Evolutionary conservation across 129 eudicot genomes (phyloP).

Genomic region (Erigeron canadensis): DNA sequence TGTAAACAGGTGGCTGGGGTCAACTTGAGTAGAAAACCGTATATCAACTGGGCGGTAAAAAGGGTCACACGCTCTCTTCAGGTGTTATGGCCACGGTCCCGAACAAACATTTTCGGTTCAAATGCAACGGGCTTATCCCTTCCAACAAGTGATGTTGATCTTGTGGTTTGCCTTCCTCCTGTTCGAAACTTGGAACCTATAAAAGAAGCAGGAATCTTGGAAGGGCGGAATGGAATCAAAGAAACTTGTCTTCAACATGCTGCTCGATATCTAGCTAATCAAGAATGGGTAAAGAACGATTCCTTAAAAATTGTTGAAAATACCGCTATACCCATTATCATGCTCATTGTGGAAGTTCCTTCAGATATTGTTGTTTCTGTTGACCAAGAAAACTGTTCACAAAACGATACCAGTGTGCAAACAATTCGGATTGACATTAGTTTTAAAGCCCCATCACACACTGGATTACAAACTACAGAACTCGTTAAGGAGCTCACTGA

Average conservation of each 20-base stretch:
- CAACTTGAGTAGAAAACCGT: constrained; percentile 72
- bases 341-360: constrained; percentile 93
- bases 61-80: constrained; percentile 94
- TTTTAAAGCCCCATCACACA: constrained; percentile 86
- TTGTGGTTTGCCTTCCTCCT: constrained; percentile 95
- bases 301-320: constrained; percentile 93
- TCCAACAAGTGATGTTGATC: constrained; percentile 93
- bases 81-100: constrained; percentile 94
- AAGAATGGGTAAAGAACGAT: constrained; percentile 96
- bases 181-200: constrained; percentile 94
- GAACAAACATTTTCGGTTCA: constrained; percentile 87
- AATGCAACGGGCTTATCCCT: constrained; percentile 94
- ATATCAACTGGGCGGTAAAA: constrained; percentile 90
- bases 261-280: constrained; percentile 90
- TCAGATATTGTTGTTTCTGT: constrained; percentile 48
- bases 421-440: constrained; percentile 84
- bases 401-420: constrained; percentile 40
- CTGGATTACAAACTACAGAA: constrained; percentile 96
- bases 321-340: constrained; percentile 97
- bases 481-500: constrained; percentile 86
- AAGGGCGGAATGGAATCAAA: constrained; percentile 91
- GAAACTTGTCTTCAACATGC: constrained; percentile 98
- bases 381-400: constrained; percentile 42
- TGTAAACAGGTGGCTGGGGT: constrained; percentile 86
- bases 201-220: constrained; percentile 95